Conservation (phyloP, 805 yeast genomes). For the Saccharomycopsis schoenii region DNA sequence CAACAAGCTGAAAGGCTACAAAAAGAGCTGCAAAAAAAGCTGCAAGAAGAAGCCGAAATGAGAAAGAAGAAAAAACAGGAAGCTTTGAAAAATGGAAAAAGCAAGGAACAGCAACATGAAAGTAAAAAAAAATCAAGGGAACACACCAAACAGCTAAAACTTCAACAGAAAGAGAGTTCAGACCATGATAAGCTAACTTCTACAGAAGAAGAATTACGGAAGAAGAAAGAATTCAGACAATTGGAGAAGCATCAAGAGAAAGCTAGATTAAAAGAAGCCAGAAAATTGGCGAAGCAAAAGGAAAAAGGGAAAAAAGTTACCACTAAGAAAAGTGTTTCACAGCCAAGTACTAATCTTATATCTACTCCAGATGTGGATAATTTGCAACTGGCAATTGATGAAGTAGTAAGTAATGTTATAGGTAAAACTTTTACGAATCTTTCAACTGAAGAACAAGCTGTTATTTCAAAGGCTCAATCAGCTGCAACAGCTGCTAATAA, state of each 20-base stretch:
- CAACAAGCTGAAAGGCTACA: not conserved
- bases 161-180: not conserved
- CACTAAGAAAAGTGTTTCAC: not conserved
- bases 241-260: not conserved
- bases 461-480: not conserved
- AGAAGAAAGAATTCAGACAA: not conserved
- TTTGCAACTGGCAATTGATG: constrained; percentile 17
- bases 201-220: not conserved
- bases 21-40: not conserved
- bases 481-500: not conserved
- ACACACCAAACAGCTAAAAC: not conserved
- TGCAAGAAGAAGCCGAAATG: not conserved
- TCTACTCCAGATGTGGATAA: constrained; percentile 2
- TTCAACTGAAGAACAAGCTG: not conserved
- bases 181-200: not conserved
- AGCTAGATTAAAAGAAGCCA: not conserved
- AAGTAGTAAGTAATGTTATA: constrained; percentile 18
- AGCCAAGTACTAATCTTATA: not conserved
- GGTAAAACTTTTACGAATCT: constrained; percentile 6
- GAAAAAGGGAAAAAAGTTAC: not conserved
- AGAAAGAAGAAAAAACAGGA: not conserved
- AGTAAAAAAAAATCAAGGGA: not conserved
- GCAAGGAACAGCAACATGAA: not conserved
- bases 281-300: not conserved
- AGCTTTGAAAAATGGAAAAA: not conserved